Conservation (phyloP, 768 basidiomycete species). For the Rossbeevera mucosa region DNA sequence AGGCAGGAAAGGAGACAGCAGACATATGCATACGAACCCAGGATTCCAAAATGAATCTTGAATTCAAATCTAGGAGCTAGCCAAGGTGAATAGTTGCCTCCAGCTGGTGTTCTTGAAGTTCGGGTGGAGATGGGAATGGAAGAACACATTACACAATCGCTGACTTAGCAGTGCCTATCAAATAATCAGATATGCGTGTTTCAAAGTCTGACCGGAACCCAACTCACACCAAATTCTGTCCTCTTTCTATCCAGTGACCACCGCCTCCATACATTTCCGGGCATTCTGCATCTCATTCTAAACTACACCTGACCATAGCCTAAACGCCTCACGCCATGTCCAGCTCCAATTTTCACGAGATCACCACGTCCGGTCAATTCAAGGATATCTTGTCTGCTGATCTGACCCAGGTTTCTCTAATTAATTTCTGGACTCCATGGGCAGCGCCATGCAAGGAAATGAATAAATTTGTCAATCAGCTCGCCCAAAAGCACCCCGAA, state of each 20-base stretch:
- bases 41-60: too few species aligned
- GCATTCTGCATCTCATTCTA: not conserved
- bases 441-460: slow-evolving; percentile 88
- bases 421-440: slow-evolving; percentile 95
- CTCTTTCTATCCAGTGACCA: not conserved
- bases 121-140: not conserved
- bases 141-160: not conserved
- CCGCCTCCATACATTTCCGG: not conserved
- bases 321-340: slow-evolving; percentile 17
- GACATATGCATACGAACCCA: too few species aligned
- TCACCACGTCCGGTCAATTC: slow-evolving; percentile 69
- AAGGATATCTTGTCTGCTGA: slow-evolving; percentile 69
- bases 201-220: not conserved
- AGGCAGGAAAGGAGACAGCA: too few species aligned
- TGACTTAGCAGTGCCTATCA: not conserved
- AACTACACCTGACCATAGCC: not conserved
- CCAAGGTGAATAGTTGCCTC: not conserved
- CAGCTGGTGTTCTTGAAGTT: not conserved
- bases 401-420: slow-evolving; percentile 74
- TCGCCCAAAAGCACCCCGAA: slow-evolving; percentile 65
- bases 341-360: slow-evolving; percentile 38
- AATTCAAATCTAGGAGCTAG: not conserved
- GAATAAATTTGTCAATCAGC: slow-evolving; percentile 71
- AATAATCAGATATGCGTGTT: not conserved
- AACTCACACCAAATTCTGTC: not conserved